A percentile compares a stretch with the other conserved stretches of the same genome.
Evolutionary conservation across 2,329 filamentous ascomycete genomes (phyloP).

Genomic region (Chaetomium globosum): DNA sequence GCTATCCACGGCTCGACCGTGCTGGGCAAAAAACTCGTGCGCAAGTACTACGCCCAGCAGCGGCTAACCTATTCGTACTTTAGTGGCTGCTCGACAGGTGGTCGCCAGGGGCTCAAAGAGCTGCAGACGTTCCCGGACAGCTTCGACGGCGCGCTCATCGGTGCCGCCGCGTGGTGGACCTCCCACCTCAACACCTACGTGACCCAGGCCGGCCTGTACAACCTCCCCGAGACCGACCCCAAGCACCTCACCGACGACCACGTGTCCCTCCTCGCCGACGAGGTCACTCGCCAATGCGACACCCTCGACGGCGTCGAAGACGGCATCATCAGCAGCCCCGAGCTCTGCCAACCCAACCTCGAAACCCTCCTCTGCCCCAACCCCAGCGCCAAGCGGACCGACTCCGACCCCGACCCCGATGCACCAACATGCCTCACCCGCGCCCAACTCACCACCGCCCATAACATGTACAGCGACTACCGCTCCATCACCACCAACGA

Average conservation of each 20-base stretch:
- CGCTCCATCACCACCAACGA: slow-evolving; percentile 30
- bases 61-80: slow-evolving; percentile 53
- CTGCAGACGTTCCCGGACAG: slow-evolving; percentile 56
- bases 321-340: slow-evolving; percentile 50
- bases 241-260: slow-evolving; percentile 48
- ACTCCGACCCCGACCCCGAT: slow-evolving; percentile 22
- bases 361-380: slow-evolving; percentile 46
- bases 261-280: slow-evolving; percentile 44
- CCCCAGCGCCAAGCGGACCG: slow-evolving; percentile 31
- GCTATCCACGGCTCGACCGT: slow-evolving; percentile 54
- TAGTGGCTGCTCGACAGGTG: slow-evolving; percentile 62
- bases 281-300: slow-evolving; percentile 53
- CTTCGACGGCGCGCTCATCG: slow-evolving; percentile 61
- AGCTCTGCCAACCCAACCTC: slow-evolving; percentile 47
- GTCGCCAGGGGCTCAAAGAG: slow-evolving; percentile 60
- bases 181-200: slow-evolving; percentile 47
- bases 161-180: slow-evolving; percentile 49
- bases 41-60: slow-evolving; percentile 50
- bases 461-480: slow-evolving; percentile 40
- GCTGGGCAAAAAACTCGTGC: slow-evolving; percentile 52
- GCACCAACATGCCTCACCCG: slow-evolving; percentile 45
- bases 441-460: slow-evolving; percentile 43
- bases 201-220: slow-evolving; percentile 47
- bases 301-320: slow-evolving; percentile 52
- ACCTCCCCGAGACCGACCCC: slow-evolving; percentile 47